Conservation (phyloP, 2,329 filamentous ascomycete species). For the Fusarium euwallaceae region DNA sequence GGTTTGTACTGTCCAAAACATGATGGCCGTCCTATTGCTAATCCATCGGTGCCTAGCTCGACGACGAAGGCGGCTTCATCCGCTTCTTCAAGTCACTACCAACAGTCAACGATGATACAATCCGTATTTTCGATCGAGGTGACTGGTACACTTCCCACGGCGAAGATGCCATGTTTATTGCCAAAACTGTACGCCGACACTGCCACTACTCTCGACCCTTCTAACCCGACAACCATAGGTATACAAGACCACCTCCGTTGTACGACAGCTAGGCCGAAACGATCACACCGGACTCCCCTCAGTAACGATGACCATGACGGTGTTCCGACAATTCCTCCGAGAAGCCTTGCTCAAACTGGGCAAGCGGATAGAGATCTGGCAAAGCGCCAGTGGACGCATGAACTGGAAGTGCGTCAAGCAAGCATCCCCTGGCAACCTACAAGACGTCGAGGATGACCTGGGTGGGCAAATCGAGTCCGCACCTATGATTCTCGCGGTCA, state of each 20-base stretch:
- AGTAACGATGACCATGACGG: constrained; percentile 94
- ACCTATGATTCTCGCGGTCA: constrained; percentile 95
- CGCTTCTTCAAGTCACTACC: constrained; percentile 93
- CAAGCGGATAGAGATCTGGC: constrained; percentile 92
- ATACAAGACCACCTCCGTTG: constrained; percentile 97
- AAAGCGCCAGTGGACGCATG: constrained; percentile 80
- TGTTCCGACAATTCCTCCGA: constrained; percentile 94
- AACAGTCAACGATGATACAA: constrained; percentile 75
- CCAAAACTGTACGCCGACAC: constrained; percentile 70
- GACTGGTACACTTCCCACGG: constrained; percentile 98
- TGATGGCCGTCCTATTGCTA: no score
- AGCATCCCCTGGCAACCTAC: constrained; percentile 94
- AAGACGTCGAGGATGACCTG: constrained; percentile 96
- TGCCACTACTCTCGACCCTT: background rate
- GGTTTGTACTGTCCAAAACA: constrained; percentile 56
- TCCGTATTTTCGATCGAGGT: constrained; percentile 92
- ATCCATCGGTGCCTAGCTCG: constrained; percentile 71
- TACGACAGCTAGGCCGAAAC: constrained; percentile 87
- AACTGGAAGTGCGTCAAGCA: constrained; percentile 94
- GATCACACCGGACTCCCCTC: constrained; percentile 89
- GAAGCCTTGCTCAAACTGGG: constrained; percentile 93
- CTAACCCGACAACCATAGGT: constrained; percentile 65
- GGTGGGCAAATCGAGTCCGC: constrained; percentile 88
- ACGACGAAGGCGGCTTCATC: constrained; percentile 97
- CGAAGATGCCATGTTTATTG: constrained; percentile 86